Base-by-base conservation (phyloP, 2,329 filamentous ascomycete genomes). In the Madurella mycetomatis region DNA sequence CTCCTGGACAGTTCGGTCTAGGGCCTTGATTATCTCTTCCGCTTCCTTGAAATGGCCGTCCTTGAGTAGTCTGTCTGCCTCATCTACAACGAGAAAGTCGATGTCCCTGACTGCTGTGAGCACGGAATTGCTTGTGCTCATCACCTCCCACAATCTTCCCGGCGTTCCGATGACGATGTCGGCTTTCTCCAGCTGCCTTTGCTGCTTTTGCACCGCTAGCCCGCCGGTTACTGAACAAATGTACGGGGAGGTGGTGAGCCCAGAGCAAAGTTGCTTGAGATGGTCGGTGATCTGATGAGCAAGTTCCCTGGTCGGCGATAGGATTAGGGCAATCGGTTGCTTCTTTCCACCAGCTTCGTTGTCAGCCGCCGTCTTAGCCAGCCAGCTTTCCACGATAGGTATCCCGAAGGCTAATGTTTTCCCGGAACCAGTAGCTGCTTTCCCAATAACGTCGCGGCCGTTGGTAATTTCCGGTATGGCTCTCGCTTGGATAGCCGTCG, bases 381-480 rank as follows among this genome's bases (percentile, higher is more conserved):
- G 72, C 77, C 87, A 96, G 52, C 81, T 79, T 70, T 99, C 92
- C 9, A 97, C 76, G 53, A 99, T 94, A 0, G 94, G 94, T 58
- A 99, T 91, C 1, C 87, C 90, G 70, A 96, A 99, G 0, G 94
- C 92, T 43, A 99, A 76, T 0, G 94, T 99, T 73, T 99, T 99
- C 63, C 94, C 94, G 13, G 94, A 97, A 61, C 94, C 94, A 0
- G 94, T 99, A 11, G 92, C 87, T 1, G 94, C 94, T 73, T 99
- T 99, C 41, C 94, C 94, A 60, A 99, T 88, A 15, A 97, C 87
- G 70, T 99, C 92, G 67, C 89, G 88, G 0, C 92, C 92, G 5
- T 83, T 82, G 17, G 92, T 69, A 44, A 96, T 88, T 50, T 88
- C 81, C 0, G 94, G 92, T 62, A 99, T 95, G 1, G 89, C 78